Base-by-base conservation (phyloP, 176 grass and related monocot species). In the Tuctoria greenei region DNA sequence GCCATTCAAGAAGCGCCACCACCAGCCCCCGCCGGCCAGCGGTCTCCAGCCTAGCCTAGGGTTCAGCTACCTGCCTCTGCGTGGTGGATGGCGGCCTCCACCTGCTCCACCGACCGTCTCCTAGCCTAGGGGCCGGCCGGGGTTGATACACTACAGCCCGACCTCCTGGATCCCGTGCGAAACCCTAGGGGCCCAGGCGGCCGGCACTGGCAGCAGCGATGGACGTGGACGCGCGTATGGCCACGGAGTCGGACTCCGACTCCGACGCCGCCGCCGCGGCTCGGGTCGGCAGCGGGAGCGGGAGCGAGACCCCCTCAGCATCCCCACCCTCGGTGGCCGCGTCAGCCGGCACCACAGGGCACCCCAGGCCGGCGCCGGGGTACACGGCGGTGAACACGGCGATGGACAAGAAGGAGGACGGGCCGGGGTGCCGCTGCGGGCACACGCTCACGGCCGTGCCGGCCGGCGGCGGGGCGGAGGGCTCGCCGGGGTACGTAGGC, bases 371-470 rank as follows among this genome's bases (percentile, higher is more conserved):
- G n/a, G 95, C 95, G 9, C 91, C 95, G 14, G 86, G 81, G 15
- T 99, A 90, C 73, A 82, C 84, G 46, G 84, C 80, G 75, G 82
- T 99, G 67, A 72, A 92, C 63, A 89, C 83, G 23, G 64, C 66
- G 34, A 95, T 86, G 55, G 95, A 99, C 46, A 92, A 84, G 79
- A 62, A 90, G 89, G 91, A 99, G 76, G 95, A 99, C 64, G 95
- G 95, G 52, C 87, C 95, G 0, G 95, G 95, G 23, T 99, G 91
- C 86, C 84, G 95, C 27, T 99, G 95, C 62, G 95, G 95, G 1
- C 95, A 99, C 82, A 99, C 95, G 25, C 82, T 99, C 55, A 99
- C 95, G 7, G 82, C 91, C 8, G 82, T 99, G 67, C 85, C 91
- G 2, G 64, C 95, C 5, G 82, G 90, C 5, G 95, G 89, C 67